A percentile compares a stretch with the other conserved stretches of the same genome.
These are phyloP conservation scores for Colletotrichum camelliae DNA, from an alignment of 2,329 filamentous ascomycete species.

Conservation along the genomic window DNA sequence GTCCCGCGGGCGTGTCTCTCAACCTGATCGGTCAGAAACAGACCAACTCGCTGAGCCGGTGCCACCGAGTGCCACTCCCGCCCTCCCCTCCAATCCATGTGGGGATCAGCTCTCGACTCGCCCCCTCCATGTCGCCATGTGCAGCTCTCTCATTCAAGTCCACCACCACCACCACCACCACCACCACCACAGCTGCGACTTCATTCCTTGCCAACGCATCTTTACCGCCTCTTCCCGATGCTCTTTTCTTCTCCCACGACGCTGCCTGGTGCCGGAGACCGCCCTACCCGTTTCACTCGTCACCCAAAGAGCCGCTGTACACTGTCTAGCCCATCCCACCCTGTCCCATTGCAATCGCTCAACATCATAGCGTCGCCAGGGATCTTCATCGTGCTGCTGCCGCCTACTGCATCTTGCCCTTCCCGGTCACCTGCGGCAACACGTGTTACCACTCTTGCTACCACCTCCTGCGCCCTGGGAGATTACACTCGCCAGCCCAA, in stretches of 20 bases:
- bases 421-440: conserved; percentile 18
- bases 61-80: neutral
- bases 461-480: neutral
- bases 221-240: conserved; percentile 6
- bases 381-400: conserved; percentile 9
- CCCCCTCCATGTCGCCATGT: neutral
- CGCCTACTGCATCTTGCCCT: conserved; percentile 8
- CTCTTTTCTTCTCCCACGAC: neutral
- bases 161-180: neutral
- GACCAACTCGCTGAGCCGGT: neutral
- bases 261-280: neutral
- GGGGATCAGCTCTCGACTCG: neutral
- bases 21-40: neutral
- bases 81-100: neutral
- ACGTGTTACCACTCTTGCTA: conserved; percentile 19
- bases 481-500: neutral
- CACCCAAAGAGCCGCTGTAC: neutral
- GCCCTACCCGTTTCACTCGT: neutral
- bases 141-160: neutral
- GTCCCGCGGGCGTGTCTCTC: neutral
- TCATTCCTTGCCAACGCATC: conserved; percentile 11
- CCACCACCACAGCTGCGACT: neutral
- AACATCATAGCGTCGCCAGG: conserved; percentile 4
- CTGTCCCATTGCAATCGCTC: neutral
- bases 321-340: neutral